phyloP scores from a whole-genome alignment of 1,284 basidiomycete genomes.

The Nidula niveotomentosa region DNA sequence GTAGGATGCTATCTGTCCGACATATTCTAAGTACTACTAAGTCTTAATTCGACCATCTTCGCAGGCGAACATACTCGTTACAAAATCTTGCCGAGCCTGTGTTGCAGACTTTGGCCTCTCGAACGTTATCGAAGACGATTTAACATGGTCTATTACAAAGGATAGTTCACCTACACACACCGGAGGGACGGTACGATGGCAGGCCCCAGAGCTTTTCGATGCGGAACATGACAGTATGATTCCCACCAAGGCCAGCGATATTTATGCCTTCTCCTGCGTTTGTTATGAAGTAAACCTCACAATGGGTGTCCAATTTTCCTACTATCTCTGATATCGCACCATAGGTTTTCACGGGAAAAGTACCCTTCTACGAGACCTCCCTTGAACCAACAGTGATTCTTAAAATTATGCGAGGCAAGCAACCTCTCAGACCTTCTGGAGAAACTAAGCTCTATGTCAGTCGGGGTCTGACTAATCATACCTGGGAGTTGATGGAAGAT shows the following conservation, averaged over 20 bases:
- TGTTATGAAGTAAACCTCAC: slow-evolving; percentile 13
- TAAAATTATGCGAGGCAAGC: neutral
- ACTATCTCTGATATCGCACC: neutral
- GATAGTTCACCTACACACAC: neutral
- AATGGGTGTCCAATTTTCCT: no score
- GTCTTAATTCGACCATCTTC: neutral
- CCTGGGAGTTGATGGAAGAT: neutral
- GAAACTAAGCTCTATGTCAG: neutral
- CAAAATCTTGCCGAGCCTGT: slow-evolving; percentile 17
- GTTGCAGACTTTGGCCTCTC: slow-evolving; percentile 19
- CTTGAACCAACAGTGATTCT: neutral
- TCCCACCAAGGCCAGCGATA: slow-evolving; percentile 9
- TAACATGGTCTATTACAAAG: slow-evolving; percentile 7
- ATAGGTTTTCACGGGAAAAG: neutral
- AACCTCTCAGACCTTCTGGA: neutral
- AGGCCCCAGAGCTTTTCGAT: slow-evolving; percentile 14
- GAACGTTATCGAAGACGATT: slow-evolving; percentile 4
- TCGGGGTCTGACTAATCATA: neutral
- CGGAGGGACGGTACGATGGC: slow-evolving; percentile 9
- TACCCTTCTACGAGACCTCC: neutral
- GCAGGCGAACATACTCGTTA: slow-evolving; percentile 32
- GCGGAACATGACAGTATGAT: slow-evolving; percentile 1
- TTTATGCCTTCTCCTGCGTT: slow-evolving; percentile 15
- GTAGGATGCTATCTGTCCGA: neutral
- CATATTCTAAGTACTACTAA: no score